Percentiles rank a stretch among this genome's conserved stretches.
Evolutionary conservation across 2,329 filamentous ascomycete genomes (phyloP).

Genomic region (Botrytis fabae): DNA sequence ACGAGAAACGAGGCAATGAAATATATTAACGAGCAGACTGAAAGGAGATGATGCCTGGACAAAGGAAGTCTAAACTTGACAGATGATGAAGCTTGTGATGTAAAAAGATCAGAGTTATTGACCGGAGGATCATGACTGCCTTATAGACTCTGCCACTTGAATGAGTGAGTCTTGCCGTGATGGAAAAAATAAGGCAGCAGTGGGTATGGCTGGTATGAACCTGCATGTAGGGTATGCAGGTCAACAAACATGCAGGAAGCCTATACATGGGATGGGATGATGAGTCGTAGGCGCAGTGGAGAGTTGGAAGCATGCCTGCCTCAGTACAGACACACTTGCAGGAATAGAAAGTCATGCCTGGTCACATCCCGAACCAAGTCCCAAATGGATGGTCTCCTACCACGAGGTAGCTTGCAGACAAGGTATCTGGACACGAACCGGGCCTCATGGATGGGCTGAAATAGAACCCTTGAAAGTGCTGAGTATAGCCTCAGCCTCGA

Average conservation of each 20-base stretch:
- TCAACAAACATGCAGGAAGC: conserved; percentile 34
- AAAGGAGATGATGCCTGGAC: conserved; percentile 36
- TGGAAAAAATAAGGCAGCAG: conserved; percentile 37
- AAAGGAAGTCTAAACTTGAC: conserved; percentile 37
- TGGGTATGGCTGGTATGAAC: conserved; percentile 25
- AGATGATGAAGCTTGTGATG: conserved; percentile 34
- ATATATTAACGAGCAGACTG: conserved; percentile 39
- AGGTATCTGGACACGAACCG: conserved; percentile 6
- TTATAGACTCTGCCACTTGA: conserved; percentile 35
- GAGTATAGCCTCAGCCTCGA: conserved; percentile 26
- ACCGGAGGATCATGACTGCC: conserved; percentile 38
- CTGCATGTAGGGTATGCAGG: conserved; percentile 35
- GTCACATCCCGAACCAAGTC: conserved; percentile 26
- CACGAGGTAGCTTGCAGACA: conserved; percentile 25
- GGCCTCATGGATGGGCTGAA: conserved; percentile 24
- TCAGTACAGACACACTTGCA: conserved; percentile 27
- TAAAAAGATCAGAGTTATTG: conserved; percentile 40
- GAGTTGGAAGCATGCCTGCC: conserved; percentile 27
- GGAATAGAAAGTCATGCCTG: conserved; percentile 20
- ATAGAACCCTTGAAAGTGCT: conserved; percentile 22
- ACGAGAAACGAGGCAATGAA: conserved; percentile 34
- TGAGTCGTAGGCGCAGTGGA: conserved; percentile 35
- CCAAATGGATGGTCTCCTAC: conserved; percentile 37
- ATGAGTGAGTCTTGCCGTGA: conserved; percentile 28
- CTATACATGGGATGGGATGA: conserved; percentile 29